phyloP scores from a whole-genome alignment of 176 grass and related monocot species.

The Puya raimondii region DNA sequence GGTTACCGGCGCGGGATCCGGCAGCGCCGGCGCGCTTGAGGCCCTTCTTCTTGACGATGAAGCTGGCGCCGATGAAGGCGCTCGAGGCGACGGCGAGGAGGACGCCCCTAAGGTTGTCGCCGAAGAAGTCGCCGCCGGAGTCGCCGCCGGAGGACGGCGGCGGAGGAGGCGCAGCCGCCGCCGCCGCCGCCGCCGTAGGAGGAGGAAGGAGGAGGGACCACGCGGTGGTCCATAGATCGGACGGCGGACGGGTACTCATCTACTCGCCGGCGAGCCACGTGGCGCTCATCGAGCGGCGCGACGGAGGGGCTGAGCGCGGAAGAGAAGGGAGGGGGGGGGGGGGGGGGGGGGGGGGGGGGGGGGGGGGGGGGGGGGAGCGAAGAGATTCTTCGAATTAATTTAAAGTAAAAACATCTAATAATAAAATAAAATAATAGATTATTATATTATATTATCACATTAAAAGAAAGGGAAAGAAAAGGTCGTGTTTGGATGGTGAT shows the following conservation, averaged over 20 bases:
- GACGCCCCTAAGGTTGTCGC: constrained; percentile 75
- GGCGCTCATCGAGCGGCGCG: not conserved
- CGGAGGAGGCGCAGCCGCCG: constrained; percentile 30
- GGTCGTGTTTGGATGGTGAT: too few relatives aligned
- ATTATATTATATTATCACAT: too few relatives aligned
- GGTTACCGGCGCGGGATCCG: constrained; percentile 61
- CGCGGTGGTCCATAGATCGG: not conserved
- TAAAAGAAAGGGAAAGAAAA: too few relatives aligned
- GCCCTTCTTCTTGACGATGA: constrained; percentile 97
- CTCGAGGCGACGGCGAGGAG: constrained; percentile 78
- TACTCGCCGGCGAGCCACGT: not conserved
- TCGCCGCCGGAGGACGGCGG: constrained; percentile 28
- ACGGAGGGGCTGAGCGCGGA: not conserved
- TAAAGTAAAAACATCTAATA: too few relatives aligned
- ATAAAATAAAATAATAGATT: too few relatives aligned
- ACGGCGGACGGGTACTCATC: not conserved
- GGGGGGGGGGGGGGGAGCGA: not conserved
- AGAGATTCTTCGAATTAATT: not conserved
- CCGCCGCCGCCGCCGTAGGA: constrained; percentile 2
- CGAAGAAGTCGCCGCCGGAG: constrained; percentile 56
- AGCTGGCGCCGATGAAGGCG: constrained; percentile 94
- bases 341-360: not conserved
- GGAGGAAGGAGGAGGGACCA: not conserved
- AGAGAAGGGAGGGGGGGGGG: not conserved
- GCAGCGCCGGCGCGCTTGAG: constrained; percentile 65